phyloP scores from a whole-genome alignment of 2,329 filamentous ascomycete genomes.

The Cladosporium sp. region DNA sequence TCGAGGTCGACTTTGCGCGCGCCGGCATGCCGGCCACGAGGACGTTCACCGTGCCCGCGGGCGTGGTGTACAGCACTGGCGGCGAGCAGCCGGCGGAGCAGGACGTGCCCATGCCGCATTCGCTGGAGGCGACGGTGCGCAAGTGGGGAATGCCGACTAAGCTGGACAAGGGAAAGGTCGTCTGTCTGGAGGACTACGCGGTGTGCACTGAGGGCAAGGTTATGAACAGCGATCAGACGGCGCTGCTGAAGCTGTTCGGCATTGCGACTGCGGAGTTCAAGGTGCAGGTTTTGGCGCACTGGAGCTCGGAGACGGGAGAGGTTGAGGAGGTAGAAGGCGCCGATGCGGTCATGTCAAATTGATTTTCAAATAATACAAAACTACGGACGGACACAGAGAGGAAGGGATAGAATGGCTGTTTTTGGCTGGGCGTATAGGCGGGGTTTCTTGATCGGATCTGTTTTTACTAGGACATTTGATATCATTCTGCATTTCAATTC shows the following conservation, averaged over 20 bases:
- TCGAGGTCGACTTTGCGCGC: slow-evolving; percentile 83
- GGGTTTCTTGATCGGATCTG: too few relatives aligned
- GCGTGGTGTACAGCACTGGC: slow-evolving; percentile 72
- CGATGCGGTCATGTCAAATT: slow-evolving; percentile 11
- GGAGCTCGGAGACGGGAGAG: slow-evolving; percentile 32
- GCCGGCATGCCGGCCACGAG: slow-evolving; percentile 73
- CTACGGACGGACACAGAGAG: too few relatives aligned
- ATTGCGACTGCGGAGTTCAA: slow-evolving; percentile 88
- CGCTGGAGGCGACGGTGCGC: slow-evolving; percentile 83
- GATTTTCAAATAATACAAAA: background rate
- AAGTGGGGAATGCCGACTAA: slow-evolving; percentile 86
- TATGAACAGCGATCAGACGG: slow-evolving; percentile 87
- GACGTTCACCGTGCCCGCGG: slow-evolving; percentile 74
- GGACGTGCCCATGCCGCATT: slow-evolving; percentile 83
- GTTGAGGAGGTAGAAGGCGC: slow-evolving; percentile 29
- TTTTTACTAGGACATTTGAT: slow-evolving; percentile 12
- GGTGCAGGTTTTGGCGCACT: slow-evolving; percentile 66
- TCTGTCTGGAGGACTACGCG: slow-evolving; percentile 66
- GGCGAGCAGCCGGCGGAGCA: slow-evolving; percentile 76
- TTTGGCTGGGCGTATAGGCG: slow-evolving; percentile 11
- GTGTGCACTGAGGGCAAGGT: slow-evolving; percentile 83
- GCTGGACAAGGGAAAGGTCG: slow-evolving; percentile 83
- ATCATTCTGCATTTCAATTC: slow-evolving; percentile 13
- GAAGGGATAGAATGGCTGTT: slow-evolving; percentile 8
- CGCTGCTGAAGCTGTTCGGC: slow-evolving; percentile 89